A percentile compares a stretch with the other conserved stretches of the same genome.
phyloP scores from a whole-genome alignment of 805 yeast genomes.

The Huiozyma naganishii region DNA sequence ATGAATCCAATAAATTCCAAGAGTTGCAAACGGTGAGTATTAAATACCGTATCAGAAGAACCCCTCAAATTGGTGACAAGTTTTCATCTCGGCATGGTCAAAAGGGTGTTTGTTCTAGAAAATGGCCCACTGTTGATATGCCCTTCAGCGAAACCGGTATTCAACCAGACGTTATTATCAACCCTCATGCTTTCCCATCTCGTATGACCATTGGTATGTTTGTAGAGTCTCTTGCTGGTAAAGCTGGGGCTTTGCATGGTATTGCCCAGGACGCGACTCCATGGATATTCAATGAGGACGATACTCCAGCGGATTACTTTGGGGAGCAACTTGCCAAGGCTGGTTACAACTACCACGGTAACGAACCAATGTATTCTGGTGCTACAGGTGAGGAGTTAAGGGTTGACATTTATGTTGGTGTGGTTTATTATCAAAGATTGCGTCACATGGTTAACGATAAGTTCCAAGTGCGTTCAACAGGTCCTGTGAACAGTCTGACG shows the following conservation, averaged over 20 bases:
- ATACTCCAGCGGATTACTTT: conserved; percentile 95
- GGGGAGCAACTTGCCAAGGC: conserved; percentile 83
- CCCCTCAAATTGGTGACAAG: conserved; percentile 94
- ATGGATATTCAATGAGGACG: conserved; percentile 82
- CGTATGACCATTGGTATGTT: conserved; percentile 99
- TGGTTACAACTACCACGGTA: conserved; percentile 96
- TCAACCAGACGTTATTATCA: conserved; percentile 94
- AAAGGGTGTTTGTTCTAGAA: conserved; percentile 96
- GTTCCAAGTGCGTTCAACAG: conserved; percentile 98
- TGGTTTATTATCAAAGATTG: conserved; percentile 94
- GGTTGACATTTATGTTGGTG: conserved; percentile 92
- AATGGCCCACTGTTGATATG: conserved; percentile 95
- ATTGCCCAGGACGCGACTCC: conserved; percentile 96
- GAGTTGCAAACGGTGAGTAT: conserved; percentile 81
- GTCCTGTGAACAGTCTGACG: conserved; percentile 92
- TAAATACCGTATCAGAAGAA: conserved; percentile 82
- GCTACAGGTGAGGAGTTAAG: conserved; percentile 96
- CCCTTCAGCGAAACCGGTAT: conserved; percentile 95
- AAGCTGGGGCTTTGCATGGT: conserved; percentile 96
- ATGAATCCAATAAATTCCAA: conserved; percentile 50
- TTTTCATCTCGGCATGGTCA: conserved; percentile 97
- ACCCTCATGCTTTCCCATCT: conserved; percentile 99
- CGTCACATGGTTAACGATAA: conserved; percentile 99
- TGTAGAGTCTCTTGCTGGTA: conserved; percentile 96
- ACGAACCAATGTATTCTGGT: conserved; percentile 98